A percentile compares a stretch with the other conserved stretches of the same genome.
Evolutionary conservation across 2,329 filamentous ascomycete species (phyloP).

Genomic region (Aspergillus sp.): DNA sequence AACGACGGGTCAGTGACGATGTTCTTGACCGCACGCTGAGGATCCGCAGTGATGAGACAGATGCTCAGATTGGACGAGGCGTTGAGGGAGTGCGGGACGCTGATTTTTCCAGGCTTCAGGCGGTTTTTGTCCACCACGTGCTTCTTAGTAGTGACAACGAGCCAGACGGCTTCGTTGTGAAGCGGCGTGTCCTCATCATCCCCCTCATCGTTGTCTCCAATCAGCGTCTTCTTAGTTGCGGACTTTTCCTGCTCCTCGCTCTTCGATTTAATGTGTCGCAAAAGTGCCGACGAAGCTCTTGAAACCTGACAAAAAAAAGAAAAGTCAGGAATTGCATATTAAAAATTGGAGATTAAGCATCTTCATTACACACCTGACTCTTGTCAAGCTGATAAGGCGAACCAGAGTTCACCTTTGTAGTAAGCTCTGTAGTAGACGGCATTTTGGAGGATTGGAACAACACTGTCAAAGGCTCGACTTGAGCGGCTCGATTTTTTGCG

Average conservation of each 20-base stretch:
- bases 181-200: constrained; percentile 37
- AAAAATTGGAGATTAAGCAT: background rate
- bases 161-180: constrained; percentile 50
- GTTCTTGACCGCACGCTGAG: constrained; percentile 84
- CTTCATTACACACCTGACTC: constrained; percentile 32
- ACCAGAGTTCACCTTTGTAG: constrained; percentile 33
- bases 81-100: constrained; percentile 68
- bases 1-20: constrained; percentile 67
- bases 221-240: constrained; percentile 47
- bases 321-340: constrained; percentile 3
- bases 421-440: constrained; percentile 34
- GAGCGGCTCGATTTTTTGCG: constrained; percentile 20
- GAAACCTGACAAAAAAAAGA: constrained; percentile 38
- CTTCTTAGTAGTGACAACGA: constrained; percentile 57
- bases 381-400: constrained; percentile 43
- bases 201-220: constrained; percentile 41
- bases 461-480: constrained; percentile 2
- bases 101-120: constrained; percentile 76
- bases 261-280: constrained; percentile 49
- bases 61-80: constrained; percentile 58
- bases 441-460: constrained; percentile 24
- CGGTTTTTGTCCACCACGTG: constrained; percentile 64
- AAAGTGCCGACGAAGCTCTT: constrained; percentile 52
- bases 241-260: constrained; percentile 41
- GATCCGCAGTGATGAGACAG: constrained; percentile 77